phyloP scores from a whole-genome alignment of 805 yeast species.

The Candida glaebosa region DNA sequence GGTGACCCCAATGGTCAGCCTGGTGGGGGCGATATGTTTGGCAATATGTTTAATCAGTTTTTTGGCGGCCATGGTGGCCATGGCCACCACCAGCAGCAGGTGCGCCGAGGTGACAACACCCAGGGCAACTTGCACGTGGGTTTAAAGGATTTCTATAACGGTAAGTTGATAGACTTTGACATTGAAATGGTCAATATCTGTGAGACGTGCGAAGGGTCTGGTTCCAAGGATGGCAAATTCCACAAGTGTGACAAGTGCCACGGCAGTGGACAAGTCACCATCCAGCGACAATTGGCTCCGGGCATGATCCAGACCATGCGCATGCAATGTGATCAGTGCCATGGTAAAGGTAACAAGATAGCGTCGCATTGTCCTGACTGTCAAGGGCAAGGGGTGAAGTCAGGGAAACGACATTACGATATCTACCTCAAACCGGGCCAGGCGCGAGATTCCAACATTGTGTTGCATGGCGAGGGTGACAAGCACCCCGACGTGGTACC shows the following conservation, averaged over 20 bases:
- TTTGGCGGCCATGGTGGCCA: constrained; percentile 30
- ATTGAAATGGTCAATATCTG: constrained; percentile 75
- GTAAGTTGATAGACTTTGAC: constrained; percentile 57
- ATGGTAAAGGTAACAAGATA: constrained; percentile 71
- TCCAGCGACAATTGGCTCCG: constrained; percentile 77
- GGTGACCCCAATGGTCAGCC: constrained; percentile 63
- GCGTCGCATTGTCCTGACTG: constrained; percentile 66
- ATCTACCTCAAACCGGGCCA: constrained; percentile 71
- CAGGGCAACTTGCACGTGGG: constrained; percentile 53
- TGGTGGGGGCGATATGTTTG: constrained; percentile 20
- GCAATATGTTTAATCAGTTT: constrained; percentile 10
- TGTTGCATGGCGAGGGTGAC: constrained; percentile 75
- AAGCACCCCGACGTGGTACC: constrained; percentile 77
- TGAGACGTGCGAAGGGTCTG: constrained; percentile 75
- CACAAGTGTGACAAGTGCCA: constrained; percentile 65
- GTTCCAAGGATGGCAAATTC: constrained; percentile 73
- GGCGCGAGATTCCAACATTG: constrained; percentile 54
- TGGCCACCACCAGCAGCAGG: constrained; percentile 31
- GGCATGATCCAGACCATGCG: constrained; percentile 88
- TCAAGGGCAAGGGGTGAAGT: constrained; percentile 62
- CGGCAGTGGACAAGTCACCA: constrained; percentile 69
- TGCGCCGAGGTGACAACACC: constrained; percentile 60
- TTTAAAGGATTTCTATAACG: constrained; percentile 66
- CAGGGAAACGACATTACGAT: constrained; percentile 53
- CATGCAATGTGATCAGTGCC: constrained; percentile 73